phyloP scores from a whole-genome alignment of 495 filamentous ascomycete genomes.

The Daldinia childiae region DNA sequence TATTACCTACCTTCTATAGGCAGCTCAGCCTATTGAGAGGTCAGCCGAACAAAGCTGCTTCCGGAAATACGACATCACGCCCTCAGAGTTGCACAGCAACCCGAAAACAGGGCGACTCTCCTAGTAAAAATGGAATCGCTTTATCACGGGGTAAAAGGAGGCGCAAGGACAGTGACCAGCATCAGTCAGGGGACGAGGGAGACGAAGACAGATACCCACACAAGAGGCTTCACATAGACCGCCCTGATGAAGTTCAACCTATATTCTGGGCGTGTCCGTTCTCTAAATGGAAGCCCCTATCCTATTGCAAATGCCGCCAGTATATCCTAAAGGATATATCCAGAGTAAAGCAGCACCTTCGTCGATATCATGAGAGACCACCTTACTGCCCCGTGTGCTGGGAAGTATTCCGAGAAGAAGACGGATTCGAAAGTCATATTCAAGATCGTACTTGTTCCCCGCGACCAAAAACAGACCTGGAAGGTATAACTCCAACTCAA shows the following conservation, averaged over 20 bases:
- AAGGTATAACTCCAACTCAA: not conserved
- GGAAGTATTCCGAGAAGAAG: not conserved
- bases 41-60: not conserved
- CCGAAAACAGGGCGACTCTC: not conserved
- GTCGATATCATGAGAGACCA: not conserved
- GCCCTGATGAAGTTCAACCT: not conserved
- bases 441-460: not conserved
- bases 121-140: not conserved
- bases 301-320: not conserved
- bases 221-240: not conserved
- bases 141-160: not conserved
- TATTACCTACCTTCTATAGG: not conserved
- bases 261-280: not conserved
- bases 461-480: not conserved
- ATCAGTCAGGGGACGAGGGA: not conserved
- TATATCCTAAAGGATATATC: constrained; percentile 6
- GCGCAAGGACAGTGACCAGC: not conserved
- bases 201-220: not conserved
- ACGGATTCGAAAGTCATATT: not conserved
- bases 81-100: not conserved
- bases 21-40: not conserved
- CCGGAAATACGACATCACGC: not conserved
- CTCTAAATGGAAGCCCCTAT: not conserved
- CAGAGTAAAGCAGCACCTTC: constrained; percentile 6
- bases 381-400: not conserved